Evolutionary conservation across 2,329 filamentous ascomycete species (phyloP).

Genomic region (Pseudopithomyces maydicus): DNA sequence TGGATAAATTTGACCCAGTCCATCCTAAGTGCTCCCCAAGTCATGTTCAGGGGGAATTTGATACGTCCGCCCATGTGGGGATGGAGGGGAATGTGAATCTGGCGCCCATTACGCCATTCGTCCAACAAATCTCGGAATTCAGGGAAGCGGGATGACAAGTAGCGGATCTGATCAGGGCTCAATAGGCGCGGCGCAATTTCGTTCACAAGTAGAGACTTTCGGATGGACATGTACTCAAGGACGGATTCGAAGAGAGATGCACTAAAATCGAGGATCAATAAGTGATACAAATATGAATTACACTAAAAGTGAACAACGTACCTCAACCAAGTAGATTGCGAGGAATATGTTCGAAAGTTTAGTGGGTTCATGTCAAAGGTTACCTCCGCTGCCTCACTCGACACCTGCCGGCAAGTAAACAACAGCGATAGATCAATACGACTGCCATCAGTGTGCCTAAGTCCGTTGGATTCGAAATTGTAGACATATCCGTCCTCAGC

Average conservation of each 20-base stretch:
- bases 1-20: neutral
- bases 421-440: slow-evolving; percentile 8
- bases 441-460: neutral
- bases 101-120: neutral
- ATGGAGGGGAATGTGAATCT: neutral
- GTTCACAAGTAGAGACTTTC: neutral
- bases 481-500: slow-evolving; percentile 11
- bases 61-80: too few species aligned
- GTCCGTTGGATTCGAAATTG: slow-evolving; percentile 4
- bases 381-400: slow-evolving; percentile 8
- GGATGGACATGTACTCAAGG: neutral
- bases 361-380: slow-evolving; percentile 1
- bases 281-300: too few species aligned
- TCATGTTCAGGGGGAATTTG: neutral
- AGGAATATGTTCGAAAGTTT: neutral
- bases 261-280: neutral
- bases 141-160: neutral
- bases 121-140: neutral
- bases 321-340: neutral
- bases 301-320: too few species aligned
- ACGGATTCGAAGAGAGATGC: neutral
- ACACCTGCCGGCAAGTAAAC: slow-evolving; percentile 10
- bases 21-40: neutral
- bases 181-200: neutral
- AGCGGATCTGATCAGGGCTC: neutral